A percentile compares a stretch with the other conserved stretches of the same genome.
phyloP scores from a whole-genome alignment of 768 basidiomycete species.

The Auricularia auricula-judae region DNA sequence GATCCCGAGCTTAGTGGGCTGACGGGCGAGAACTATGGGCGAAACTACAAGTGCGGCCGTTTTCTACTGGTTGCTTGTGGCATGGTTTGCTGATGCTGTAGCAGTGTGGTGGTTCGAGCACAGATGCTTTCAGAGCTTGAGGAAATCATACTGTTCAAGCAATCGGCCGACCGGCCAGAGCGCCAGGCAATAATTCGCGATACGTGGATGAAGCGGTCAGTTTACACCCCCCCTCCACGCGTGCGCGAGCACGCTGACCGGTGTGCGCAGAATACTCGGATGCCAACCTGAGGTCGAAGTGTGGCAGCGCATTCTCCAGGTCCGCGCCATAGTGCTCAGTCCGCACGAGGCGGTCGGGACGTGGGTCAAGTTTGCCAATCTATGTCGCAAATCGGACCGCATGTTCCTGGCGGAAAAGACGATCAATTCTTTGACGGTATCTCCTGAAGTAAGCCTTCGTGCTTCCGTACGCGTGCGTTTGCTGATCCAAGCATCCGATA shows the following conservation, averaged over 20 bases:
- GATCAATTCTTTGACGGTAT: conserved; percentile 13
- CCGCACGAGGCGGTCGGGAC: conserved; percentile 36
- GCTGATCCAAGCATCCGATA: conserved; percentile 1
- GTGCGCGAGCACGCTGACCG: neutral
- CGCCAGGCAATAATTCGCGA: conserved; percentile 30
- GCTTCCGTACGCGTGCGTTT: neutral
- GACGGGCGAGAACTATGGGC: conserved; percentile 30
- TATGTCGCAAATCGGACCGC: conserved; percentile 36
- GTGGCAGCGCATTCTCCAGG: conserved; percentile 38
- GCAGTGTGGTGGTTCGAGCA: conserved; percentile 32
- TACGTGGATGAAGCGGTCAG: conserved; percentile 35
- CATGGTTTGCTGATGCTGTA: neutral
- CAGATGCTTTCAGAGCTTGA: conserved; percentile 41
- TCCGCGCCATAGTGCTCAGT: conserved; percentile 35
- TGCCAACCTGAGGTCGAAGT: conserved; percentile 41
- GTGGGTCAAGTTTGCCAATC: conserved; percentile 41
- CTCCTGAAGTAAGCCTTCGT: neutral
- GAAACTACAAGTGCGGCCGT: conserved; percentile 31
- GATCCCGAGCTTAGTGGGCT: conserved; percentile 34
- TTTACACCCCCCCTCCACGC: neutral
- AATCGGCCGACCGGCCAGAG: conserved; percentile 28
- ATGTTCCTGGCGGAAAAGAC: conserved; percentile 36
- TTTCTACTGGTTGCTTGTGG: neutral
- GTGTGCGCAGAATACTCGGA: conserved; percentile 25
- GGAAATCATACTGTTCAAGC: conserved; percentile 39